phyloP scores from a whole-genome alignment of 352 stramenopile species.

The Phytophthora aleatoria region DNA sequence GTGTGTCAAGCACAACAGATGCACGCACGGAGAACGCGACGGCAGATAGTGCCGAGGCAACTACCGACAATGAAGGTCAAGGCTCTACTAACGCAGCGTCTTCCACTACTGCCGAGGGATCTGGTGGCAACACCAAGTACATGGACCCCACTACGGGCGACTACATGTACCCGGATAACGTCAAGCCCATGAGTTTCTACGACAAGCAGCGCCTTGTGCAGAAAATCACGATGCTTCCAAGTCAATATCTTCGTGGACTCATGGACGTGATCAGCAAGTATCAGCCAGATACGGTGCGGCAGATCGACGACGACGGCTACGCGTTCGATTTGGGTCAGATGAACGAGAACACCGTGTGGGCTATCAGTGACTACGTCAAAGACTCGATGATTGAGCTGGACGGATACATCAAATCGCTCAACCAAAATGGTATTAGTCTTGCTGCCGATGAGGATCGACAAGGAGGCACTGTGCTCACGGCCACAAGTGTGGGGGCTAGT shows the following conservation, averaged over 20 bases:
- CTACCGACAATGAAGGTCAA: slow-evolving; percentile 40
- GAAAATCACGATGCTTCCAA: slow-evolving; percentile 86
- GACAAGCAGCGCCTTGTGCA: slow-evolving; percentile 87
- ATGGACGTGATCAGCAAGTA: slow-evolving; percentile 92
- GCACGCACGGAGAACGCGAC: slow-evolving; percentile 14
- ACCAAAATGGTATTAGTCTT: slow-evolving; percentile 44
- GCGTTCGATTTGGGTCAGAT: slow-evolving; percentile 87
- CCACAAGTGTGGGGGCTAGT: slow-evolving; percentile 12
- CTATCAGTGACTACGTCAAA: slow-evolving; percentile 88
- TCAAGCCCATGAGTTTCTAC: slow-evolving; percentile 85
- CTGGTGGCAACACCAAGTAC: slow-evolving; percentile 74
- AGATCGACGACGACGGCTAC: slow-evolving; percentile 89
- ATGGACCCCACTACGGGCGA: slow-evolving; percentile 68
- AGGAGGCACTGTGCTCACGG: slow-evolving; percentile 20
- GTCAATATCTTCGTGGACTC: slow-evolving; percentile 81
- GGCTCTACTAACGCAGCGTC: background rate
- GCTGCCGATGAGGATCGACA: slow-evolving; percentile 30
- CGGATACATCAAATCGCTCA: slow-evolving; percentile 80
- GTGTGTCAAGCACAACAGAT: slow-evolving; percentile 12
- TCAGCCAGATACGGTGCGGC: slow-evolving; percentile 82
- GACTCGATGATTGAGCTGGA: slow-evolving; percentile 87
- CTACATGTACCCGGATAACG: slow-evolving; percentile 87
- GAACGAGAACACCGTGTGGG: slow-evolving; percentile 90
- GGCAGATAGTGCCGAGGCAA: slow-evolving; percentile 29
- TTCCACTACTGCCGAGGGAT: slow-evolving; percentile 45